Conservation (phyloP, 1,139 yeast genomes). For the Pichia sp. region DNA sequence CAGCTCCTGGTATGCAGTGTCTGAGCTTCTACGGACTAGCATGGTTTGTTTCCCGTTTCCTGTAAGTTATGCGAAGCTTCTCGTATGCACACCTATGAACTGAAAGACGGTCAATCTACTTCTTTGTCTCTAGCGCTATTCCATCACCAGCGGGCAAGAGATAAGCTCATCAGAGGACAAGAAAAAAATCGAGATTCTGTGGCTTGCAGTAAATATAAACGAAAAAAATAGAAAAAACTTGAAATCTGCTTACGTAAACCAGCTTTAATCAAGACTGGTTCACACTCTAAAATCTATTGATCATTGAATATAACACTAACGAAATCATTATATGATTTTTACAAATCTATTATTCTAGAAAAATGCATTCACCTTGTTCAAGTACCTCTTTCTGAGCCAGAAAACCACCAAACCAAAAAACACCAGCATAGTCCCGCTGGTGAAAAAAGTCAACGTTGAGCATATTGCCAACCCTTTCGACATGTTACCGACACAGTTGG, state of each 20-base stretch:
- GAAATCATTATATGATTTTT: not conserved
- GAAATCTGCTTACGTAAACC: not conserved
- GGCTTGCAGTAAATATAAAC: not conserved
- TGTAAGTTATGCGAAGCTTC: not conserved
- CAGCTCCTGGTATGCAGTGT: not conserved
- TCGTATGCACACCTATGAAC: too few relatives aligned
- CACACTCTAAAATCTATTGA: not conserved
- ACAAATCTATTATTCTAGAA: constrained; percentile 20
- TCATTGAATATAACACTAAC: not conserved
- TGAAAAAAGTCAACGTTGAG: constrained; percentile 31
- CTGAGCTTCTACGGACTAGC: constrained; percentile 1
- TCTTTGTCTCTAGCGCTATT: not conserved
- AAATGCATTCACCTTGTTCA: constrained; percentile 25
- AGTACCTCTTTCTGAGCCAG: constrained; percentile 22
- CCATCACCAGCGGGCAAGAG: not conserved
- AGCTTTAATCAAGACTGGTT: too few relatives aligned
- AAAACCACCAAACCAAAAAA: constrained; percentile 24
- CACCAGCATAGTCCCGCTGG: constrained; percentile 26
- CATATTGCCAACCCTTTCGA: constrained; percentile 29
- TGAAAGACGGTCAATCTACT: too few relatives aligned
- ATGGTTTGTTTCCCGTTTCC: not conserved
- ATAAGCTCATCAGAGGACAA: not conserved
- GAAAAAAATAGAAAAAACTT: not conserved
- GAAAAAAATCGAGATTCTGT: not conserved
- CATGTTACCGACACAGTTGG: constrained; percentile 23